Percentiles rank a stretch among this genome's conserved stretches.
phyloP scores from a whole-genome alignment of 305 asterid species.

The Andrographis paniculata region DNA sequence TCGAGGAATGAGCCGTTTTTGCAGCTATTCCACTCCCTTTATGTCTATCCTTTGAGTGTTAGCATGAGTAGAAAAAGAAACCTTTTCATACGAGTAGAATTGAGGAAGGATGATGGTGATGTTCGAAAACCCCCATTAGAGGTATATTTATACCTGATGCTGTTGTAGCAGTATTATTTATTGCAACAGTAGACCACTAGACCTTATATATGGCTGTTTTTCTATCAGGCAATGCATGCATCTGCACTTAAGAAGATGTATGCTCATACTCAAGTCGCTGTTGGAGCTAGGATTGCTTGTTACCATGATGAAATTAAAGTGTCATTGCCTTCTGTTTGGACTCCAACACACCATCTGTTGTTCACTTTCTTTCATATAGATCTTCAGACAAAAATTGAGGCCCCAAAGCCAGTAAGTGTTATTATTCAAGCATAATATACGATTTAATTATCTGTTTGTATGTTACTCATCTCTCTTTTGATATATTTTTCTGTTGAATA shows the following conservation, averaged over 20 bases:
- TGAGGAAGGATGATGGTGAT: constrained; percentile 87
- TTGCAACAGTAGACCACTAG: constrained; percentile 18
- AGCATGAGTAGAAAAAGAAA: constrained; percentile 92
- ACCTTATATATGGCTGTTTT: constrained; percentile 21
- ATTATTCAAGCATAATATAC: neutral
- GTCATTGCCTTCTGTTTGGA: constrained; percentile 93
- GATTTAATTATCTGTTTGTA: too few species aligned
- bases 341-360: constrained; percentile 90
- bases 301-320: constrained; percentile 98
- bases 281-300: constrained; percentile 88
- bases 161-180: constrained; percentile 22
- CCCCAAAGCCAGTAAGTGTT: constrained; percentile 88
- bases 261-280: constrained; percentile 89
- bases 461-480: constrained; percentile 7
- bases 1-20: constrained; percentile 96
- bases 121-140: constrained; percentile 69
- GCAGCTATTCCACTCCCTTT: constrained; percentile 96
- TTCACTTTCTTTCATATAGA: constrained; percentile 95
- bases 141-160: constrained; percentile 44
- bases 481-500: constrained; percentile 13
- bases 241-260: constrained; percentile 67
- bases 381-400: constrained; percentile 95
- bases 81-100: constrained; percentile 89
- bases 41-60: constrained; percentile 87
- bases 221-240: constrained; percentile 87